Conservation (phyloP, 2,329 filamentous ascomycete genomes). For the Arthrinium phaeospermum region DNA sequence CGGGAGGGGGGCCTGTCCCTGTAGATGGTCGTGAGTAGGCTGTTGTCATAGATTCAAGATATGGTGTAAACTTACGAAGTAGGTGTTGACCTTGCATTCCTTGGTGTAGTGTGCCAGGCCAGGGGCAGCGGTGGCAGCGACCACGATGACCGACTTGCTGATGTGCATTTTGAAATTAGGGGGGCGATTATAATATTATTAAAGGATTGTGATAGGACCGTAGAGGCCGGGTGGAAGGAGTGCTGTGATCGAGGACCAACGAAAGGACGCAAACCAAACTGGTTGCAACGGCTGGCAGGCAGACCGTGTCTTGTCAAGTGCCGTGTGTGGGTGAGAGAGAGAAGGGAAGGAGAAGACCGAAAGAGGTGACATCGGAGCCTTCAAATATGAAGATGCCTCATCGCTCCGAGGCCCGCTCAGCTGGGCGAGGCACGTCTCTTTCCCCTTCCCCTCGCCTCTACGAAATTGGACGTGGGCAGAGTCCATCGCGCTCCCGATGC, state of each 20-base stretch:
- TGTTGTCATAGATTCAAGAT: neutral
- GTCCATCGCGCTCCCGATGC: neutral
- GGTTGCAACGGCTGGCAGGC: slow-evolving; percentile 34
- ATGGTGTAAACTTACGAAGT: slow-evolving; percentile 31
- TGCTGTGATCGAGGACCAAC: slow-evolving; percentile 31
- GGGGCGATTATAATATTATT: slow-evolving; percentile 19
- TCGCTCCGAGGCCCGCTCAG: neutral
- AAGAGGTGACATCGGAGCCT: slow-evolving; percentile 13
- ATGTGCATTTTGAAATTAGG: slow-evolving; percentile 31
- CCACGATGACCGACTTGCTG: slow-evolving; percentile 29
- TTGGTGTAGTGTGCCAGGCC: slow-evolving; percentile 26
- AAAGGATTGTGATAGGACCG: slow-evolving; percentile 19
- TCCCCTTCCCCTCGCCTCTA: neutral
- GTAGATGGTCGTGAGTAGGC: neutral
- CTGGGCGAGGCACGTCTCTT: neutral
- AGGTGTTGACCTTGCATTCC: slow-evolving; percentile 34
- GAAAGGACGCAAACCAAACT: slow-evolving; percentile 37
- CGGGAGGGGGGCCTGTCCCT: slow-evolving; percentile 28
- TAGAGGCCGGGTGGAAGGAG: slow-evolving; percentile 28
- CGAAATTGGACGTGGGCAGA: neutral
- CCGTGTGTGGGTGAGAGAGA: slow-evolving; percentile 17
- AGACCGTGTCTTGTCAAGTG: slow-evolving; percentile 32
- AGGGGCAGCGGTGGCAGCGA: slow-evolving; percentile 30
- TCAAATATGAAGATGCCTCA: slow-evolving; percentile 23
- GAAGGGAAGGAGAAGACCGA: slow-evolving; percentile 23